Base-by-base conservation (phyloP, 371 early-diverging fungal genomes). In the Mortierella sp. region DNA sequence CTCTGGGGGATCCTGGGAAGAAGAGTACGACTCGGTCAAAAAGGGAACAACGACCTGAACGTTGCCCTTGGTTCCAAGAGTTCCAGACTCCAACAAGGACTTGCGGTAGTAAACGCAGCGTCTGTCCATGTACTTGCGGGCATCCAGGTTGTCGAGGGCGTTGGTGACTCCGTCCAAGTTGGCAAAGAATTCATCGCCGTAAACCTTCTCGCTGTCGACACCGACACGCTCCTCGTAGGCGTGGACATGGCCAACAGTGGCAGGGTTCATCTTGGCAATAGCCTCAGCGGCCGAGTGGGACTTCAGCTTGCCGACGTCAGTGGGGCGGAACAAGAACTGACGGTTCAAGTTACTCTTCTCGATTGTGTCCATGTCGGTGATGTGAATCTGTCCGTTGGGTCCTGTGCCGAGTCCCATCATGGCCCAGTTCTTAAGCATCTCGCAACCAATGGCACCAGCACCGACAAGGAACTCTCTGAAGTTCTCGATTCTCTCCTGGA, bases 391-490 rank as follows among this genome's bases (percentile, higher is more conserved):
- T 28, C 99, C 99, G 21, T 95, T 89, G 54, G 94, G 92, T 48
- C 98, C 98, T 13, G 95, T 90, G 42, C 98, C 99, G 63, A 99
- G 90, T 68, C 99, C 99, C 94, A 99, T 97, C 98, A 99, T 96
- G 42, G 97, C 97, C 97, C 99, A 98, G 91, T 99, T 99, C 93
- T 99, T 99, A 72, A 99, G 93, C 98, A 99, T 99, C 90, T 99
- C 99, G 91, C 99, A 99, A 72, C 99, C 99, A 89, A 99, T 99
- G 10, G 99, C 99, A 71, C 99, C 99, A 63, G 99, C 96, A 72
- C 99, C 99, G 52, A 99, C 99, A 79, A 89, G 90, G 93, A 99
- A 99, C 84, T 98, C 94, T 73, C 95, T 94, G 57, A 94, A 91
- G 88, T 98, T 96, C 28, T 95, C 92, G 72, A 99, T 91, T 88